A percentile compares a stretch with the other conserved stretches of the same genome.
These are phyloP conservation scores for Geotrichum citri-aurantii DNA, from an alignment of 1,139 yeast genomes.

Conservation along the genomic window DNA sequence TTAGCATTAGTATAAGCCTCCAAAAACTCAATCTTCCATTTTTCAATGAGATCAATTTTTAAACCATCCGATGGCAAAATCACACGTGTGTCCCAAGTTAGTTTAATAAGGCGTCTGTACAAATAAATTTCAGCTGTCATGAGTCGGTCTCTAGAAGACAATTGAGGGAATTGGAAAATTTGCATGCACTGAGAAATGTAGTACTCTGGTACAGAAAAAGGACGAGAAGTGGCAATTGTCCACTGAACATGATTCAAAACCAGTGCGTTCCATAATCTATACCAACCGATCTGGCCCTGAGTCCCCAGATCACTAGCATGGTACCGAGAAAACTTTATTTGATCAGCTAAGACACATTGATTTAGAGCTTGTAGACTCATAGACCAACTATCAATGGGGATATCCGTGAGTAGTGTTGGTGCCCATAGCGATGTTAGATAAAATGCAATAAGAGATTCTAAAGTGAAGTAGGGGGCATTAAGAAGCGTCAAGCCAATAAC, in stretches of 20 bases:
- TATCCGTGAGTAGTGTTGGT: constrained; percentile 14
- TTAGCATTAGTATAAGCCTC: neutral
- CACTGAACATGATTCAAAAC: constrained; percentile 15
- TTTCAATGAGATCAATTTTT: constrained; percentile 10
- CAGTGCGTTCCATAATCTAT: constrained; percentile 16
- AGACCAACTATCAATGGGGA: constrained; percentile 15
- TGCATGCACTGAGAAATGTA: constrained; percentile 13
- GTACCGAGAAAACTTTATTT: constrained; percentile 13
- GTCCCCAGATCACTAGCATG: constrained; percentile 10
- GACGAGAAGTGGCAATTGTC: constrained; percentile 15
- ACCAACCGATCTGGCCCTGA: constrained; percentile 14
- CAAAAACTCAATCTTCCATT: constrained; percentile 9
- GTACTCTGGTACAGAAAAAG: constrained; percentile 15
- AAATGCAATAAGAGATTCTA: constrained; percentile 14
- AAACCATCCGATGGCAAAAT: constrained; percentile 10
- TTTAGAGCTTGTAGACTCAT: constrained; percentile 15
- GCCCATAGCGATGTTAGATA: constrained; percentile 15
- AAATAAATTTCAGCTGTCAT: constrained; percentile 12
- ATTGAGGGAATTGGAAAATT: constrained; percentile 9
- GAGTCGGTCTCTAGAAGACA: constrained; percentile 4
- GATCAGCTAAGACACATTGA: constrained; percentile 16
- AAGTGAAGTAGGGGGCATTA: constrained; percentile 15
- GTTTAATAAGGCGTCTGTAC: constrained; percentile 6
- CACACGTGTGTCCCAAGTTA: constrained; percentile 15
- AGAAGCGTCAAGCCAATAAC: constrained; percentile 14